These are phyloP conservation scores for Xylariaceae sp. DNA, from an alignment of 2,329 filamentous ascomycete species.

Conservation along the genomic window DNA sequence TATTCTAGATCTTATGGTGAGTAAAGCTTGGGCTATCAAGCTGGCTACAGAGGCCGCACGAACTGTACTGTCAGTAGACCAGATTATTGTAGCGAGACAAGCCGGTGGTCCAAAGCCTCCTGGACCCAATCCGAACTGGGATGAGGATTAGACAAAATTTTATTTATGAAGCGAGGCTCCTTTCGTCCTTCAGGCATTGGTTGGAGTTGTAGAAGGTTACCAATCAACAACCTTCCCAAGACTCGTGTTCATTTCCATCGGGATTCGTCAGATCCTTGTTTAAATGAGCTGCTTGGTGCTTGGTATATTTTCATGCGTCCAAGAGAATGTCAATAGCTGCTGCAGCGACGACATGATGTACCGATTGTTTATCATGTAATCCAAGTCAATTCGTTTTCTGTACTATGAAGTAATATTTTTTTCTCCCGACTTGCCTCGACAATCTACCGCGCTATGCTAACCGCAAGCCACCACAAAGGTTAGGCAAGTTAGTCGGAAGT, in stretches of 20 bases:
- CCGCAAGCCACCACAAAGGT: too few relatives aligned
- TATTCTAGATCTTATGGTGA: slow-evolving; percentile 86
- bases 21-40: slow-evolving; percentile 96
- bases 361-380: too few relatives aligned
- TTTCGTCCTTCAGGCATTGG: slow-evolving; percentile 4
- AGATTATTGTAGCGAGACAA: slow-evolving; percentile 97
- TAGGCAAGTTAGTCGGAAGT: too few relatives aligned
- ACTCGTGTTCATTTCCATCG: neutral
- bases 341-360: too few relatives aligned
- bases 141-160: slow-evolving; percentile 49
- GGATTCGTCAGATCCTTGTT: neutral
- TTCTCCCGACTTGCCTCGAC: too few relatives aligned
- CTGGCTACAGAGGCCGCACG: slow-evolving; percentile 91
- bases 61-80: slow-evolving; percentile 92
- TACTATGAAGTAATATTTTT: too few relatives aligned
- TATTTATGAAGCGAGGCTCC: slow-evolving; percentile 10
- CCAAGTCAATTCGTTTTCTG: too few relatives aligned
- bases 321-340: too few relatives aligned
- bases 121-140: slow-evolving; percentile 79
- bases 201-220: slow-evolving; percentile 10
- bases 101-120: slow-evolving; percentile 96
- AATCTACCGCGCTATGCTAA: too few relatives aligned
- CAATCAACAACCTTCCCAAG: too few relatives aligned
- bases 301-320: too few relatives aligned
- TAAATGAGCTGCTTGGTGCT: neutral